Evolutionary conservation across 495 filamentous ascomycete species (phyloP).

Genomic region (Neurospora sp.): DNA sequence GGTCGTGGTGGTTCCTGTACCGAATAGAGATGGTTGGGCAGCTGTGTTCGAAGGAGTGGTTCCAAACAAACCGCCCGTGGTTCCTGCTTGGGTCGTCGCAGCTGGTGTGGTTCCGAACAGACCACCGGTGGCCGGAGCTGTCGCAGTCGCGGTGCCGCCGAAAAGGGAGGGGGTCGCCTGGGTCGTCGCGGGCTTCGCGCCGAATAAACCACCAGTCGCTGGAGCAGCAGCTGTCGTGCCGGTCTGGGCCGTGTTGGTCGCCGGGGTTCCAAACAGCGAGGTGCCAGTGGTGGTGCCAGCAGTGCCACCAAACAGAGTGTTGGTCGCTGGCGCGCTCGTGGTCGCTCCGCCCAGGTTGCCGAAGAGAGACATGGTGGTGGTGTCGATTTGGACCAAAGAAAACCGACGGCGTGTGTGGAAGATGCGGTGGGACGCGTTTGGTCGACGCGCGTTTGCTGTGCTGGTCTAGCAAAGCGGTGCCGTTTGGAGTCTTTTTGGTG

Average conservation of each 20-base stretch:
- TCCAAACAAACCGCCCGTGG: slow-evolving; percentile 1
- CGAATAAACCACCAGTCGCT: slow-evolving; percentile 5
- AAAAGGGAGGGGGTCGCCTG: background rate
- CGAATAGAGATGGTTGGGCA: slow-evolving; percentile 11
- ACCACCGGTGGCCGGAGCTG: background rate
- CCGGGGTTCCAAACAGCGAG: slow-evolving; percentile 7
- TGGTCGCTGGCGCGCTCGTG: slow-evolving; percentile 1
- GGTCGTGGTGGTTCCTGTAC: slow-evolving; percentile 1
- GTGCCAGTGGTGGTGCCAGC: background rate
- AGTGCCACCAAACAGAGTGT: background rate
- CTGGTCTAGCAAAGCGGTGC: background rate
- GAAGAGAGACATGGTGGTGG: slow-evolving; percentile 10
- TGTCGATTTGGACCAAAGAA: background rate
- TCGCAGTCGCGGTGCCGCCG: background rate
- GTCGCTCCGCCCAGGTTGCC: slow-evolving; percentile 1
- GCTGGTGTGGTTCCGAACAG: slow-evolving; percentile 2
- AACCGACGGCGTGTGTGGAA: background rate
- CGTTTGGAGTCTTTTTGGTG: slow-evolving; percentile 5
- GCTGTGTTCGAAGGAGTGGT: background rate
- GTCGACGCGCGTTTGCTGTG: slow-evolving; percentile 4
- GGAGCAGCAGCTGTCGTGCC: slow-evolving; percentile 8
- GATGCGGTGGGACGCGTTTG: background rate
- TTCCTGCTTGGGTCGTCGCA: background rate
- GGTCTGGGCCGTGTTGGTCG: background rate
- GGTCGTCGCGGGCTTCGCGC: background rate